phyloP scores from a whole-genome alignment of 345 rosid genomes.

The Rhodomyrtus tomentosa region DNA sequence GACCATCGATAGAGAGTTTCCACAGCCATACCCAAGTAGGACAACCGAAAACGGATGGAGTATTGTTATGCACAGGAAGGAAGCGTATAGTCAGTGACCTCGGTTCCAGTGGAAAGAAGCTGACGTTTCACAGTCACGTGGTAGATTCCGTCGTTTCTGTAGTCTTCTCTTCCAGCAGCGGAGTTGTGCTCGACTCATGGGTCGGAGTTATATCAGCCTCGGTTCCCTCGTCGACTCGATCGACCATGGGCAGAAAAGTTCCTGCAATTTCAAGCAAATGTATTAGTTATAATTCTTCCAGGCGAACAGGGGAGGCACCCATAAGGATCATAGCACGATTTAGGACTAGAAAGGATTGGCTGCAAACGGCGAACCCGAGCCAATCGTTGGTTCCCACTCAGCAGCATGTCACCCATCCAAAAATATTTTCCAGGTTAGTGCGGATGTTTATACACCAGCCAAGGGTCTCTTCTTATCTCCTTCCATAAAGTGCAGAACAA shows the following conservation, averaged over 20 bases:
- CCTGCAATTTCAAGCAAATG: constrained; percentile 28
- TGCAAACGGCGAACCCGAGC: background rate
- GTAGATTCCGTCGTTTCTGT: background rate
- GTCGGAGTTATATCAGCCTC: constrained; percentile 11
- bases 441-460: background rate
- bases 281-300: background rate
- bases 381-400: background rate
- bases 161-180: constrained; percentile 38
- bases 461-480: background rate
- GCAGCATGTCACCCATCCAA: background rate
- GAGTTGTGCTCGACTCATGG: constrained; percentile 30
- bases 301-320: background rate
- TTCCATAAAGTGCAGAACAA: background rate
- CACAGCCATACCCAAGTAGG: background rate
- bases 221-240: constrained; percentile 54
- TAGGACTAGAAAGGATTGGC: background rate
- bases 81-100: background rate
- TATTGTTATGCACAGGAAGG: background rate
- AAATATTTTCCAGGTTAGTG: background rate
- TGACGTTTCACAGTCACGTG: background rate
- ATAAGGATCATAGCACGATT: background rate
- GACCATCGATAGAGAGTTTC: background rate
- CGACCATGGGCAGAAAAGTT: constrained; percentile 53
- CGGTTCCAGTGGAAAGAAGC: background rate
- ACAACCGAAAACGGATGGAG: background rate